Base-by-base conservation (phyloP, 129 eudicot genomes). In the Artemisia annua region DNA sequence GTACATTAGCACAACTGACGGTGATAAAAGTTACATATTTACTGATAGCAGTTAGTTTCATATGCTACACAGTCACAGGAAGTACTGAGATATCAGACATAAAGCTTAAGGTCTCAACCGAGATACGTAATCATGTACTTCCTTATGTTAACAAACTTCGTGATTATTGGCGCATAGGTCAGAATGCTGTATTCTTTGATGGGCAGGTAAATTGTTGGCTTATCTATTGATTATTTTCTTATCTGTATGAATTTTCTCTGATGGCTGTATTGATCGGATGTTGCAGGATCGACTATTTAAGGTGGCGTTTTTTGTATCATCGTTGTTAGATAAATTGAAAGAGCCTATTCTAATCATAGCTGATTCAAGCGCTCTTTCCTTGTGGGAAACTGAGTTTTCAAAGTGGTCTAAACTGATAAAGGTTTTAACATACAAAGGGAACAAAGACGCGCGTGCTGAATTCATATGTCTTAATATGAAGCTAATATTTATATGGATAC, bases 311-410 rank as follows among this genome's bases (percentile, higher is more conserved):
- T 85, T 85, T 19, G 60, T 82, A 67, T 77, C 70, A 69, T 79
- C 86, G 12, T 68, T 85, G 64, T 71, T 48, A 19, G 71, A 67
- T 54, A 76, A 60, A 19, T 22, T 67, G 53, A 78, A 57, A 12
- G 66, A 68, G 13, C 89, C 89, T 19, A 72, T 79, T 57, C 63
- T 85, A 39, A 48, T 85, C 18, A 62, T 79, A 72, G 75, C 83
- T 55, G 26, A 78, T 50, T 51, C 67, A 54, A 71, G 57, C 26
- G 66, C 49, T 20, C 51, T 85, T 54, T 65, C 82, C 14, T 71
- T 60, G 72, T 85, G 84, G 86, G 84, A 75, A 69, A 55, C 69
- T 3, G 86, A 85, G 70, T 85, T 85, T 69, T 79, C 82, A 9
- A 76, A 70, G 4, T 81, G 75, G 82, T 75, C 79, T 11, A 66